Evolutionary conservation across 768 basidiomycete genomes (phyloP).

Genomic region (Phylloporus sp.): DNA sequence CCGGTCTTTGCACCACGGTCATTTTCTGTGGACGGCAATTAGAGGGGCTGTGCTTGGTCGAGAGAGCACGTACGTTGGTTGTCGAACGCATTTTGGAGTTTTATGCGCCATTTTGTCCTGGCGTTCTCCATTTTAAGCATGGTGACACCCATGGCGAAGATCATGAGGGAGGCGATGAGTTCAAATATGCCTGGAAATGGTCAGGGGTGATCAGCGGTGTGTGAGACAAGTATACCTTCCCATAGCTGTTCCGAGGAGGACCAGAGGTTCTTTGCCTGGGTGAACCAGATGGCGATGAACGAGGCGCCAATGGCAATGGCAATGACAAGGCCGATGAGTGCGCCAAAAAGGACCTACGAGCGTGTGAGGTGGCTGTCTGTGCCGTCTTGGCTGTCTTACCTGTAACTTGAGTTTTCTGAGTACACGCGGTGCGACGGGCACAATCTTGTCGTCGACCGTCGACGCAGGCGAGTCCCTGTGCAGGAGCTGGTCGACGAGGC

Average conservation of each 20-base stretch:
- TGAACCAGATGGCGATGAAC: slow-evolving; percentile 95
- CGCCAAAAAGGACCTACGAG: slow-evolving; percentile 70
- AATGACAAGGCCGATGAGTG: slow-evolving; percentile 67
- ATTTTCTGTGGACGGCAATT: slow-evolving; percentile 29
- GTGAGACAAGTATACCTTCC: slow-evolving; percentile 62
- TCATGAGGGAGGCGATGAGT: slow-evolving; percentile 71
- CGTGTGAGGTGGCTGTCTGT: not conserved
- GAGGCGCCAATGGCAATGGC: slow-evolving; percentile 84
- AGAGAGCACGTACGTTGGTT: slow-evolving; percentile 41
- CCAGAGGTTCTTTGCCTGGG: slow-evolving; percentile 83
- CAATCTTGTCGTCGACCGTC: slow-evolving; percentile 18
- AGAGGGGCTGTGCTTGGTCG: not conserved
- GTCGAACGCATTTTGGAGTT: slow-evolving; percentile 76
- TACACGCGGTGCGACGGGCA: slow-evolving; percentile 39
- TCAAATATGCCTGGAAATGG: slow-evolving; percentile 55
- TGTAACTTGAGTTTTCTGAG: slow-evolving; percentile 69
- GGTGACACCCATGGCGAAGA: slow-evolving; percentile 89
- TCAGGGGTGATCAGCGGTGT: not conserved
- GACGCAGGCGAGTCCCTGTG: slow-evolving; percentile 20
- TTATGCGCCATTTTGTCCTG: slow-evolving; percentile 91
- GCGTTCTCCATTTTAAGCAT: slow-evolving; percentile 96
- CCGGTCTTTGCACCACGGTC: slow-evolving; percentile 51
- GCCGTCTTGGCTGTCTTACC: slow-evolving; percentile 28
- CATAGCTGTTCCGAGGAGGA: slow-evolving; percentile 80
- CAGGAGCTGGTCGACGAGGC: slow-evolving; percentile 86